Evolutionary conservation across 805 yeast genomes (phyloP).

Genomic region (Cyberlindnera maclurae): DNA sequence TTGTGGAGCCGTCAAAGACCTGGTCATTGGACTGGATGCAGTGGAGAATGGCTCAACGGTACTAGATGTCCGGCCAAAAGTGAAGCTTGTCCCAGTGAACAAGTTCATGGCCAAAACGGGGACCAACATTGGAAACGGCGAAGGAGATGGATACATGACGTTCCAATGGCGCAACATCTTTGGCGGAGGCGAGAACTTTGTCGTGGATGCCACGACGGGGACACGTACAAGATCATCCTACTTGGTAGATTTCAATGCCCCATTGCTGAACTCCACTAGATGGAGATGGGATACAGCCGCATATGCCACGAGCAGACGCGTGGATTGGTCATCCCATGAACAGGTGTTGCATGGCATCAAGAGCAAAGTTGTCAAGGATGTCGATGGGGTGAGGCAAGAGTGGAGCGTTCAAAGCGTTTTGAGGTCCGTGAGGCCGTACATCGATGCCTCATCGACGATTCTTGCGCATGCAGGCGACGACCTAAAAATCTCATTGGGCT

Average conservation of each 20-base stretch:
- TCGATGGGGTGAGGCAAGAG: constrained; percentile 38
- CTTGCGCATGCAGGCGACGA: constrained; percentile 57
- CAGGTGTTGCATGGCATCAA: constrained; percentile 41
- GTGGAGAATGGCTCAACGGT: constrained; percentile 1
- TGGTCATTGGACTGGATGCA: constrained; percentile 27
- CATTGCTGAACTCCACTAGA: constrained; percentile 37
- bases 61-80: constrained; percentile 24
- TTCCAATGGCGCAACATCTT: constrained; percentile 56
- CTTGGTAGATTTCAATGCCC: constrained; percentile 44
- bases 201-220: constrained; percentile 51
- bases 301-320: constrained; percentile 43
- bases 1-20: constrained; percentile 35
- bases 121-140: constrained; percentile 93
- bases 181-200: constrained; percentile 62
- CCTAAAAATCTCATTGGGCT: constrained; percentile 46
- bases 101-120: constrained; percentile 83
- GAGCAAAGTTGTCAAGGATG: constrained; percentile 24
- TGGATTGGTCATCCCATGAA: constrained; percentile 47
- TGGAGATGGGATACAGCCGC: constrained; percentile 49
- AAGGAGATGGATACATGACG: constrained; percentile 88
- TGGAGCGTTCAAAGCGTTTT: constrained; percentile 35
- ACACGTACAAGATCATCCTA: constrained; percentile 54
- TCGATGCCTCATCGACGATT: constrained; percentile 36
- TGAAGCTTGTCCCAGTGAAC: constrained; percentile 46
- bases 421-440: constrained; percentile 30